A percentile compares a stretch with the other conserved stretches of the same genome.
Conservation (phyloP, 257 asterid species). For the Solanum boliviense region DNA sequence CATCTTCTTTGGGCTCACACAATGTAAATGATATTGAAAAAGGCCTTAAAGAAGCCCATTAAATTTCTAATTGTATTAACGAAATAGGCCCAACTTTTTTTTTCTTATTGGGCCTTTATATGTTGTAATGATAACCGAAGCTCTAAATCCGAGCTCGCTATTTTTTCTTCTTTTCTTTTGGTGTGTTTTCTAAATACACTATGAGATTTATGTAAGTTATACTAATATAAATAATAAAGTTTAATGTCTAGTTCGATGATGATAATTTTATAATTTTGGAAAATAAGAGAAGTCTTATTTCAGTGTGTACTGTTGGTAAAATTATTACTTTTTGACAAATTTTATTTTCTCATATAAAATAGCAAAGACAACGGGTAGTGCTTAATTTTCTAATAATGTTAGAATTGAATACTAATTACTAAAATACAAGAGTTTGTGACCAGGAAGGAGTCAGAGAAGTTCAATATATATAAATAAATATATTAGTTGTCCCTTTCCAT, state of each 20-base stretch:
- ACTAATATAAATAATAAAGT: not conserved
- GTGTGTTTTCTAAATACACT: too few species aligned
- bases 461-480: too few species aligned
- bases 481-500: not conserved
- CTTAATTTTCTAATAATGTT: not conserved
- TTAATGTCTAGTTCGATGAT: not conserved
- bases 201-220: too few species aligned
- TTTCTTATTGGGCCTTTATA: not conserved
- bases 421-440: not conserved
- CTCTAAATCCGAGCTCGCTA: not conserved
- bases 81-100: not conserved
- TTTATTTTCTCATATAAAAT: not conserved
- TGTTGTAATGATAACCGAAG: not conserved
- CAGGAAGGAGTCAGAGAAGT: too few species aligned
- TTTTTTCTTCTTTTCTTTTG: not conserved
- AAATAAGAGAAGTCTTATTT: not conserved
- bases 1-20: conserved; percentile 10
- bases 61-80: not conserved
- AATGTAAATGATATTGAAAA: not conserved
- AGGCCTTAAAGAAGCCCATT: not conserved
- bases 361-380: not conserved
- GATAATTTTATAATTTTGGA: not conserved
- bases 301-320: not conserved
- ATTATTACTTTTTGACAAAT: not conserved
- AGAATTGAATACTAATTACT: not conserved